Evolutionary conservation across 306 rosid genomes (phyloP).

Genomic region (Pyrus communis): DNA sequence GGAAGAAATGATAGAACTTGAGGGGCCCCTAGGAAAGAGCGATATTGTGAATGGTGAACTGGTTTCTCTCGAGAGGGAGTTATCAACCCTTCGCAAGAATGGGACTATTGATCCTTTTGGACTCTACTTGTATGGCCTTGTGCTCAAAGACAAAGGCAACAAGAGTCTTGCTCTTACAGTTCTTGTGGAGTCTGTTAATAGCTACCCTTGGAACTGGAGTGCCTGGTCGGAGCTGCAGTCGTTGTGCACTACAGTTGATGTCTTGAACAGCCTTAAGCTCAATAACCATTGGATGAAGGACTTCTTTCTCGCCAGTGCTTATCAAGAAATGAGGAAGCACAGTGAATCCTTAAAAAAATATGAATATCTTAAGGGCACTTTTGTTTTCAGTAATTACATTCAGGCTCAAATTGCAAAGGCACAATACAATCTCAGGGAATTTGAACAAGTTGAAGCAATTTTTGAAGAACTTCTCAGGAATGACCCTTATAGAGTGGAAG

Average conservation of each 20-base stretch:
- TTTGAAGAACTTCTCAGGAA: constrained; percentile 88
- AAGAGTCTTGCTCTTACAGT: constrained; percentile 72
- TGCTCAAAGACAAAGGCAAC: constrained; percentile 83
- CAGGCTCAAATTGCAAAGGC: constrained; percentile 95
- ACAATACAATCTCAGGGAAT: constrained; percentile 85
- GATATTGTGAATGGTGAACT: constrained; percentile 64
- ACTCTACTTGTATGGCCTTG: constrained; percentile 77
- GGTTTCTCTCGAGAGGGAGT: constrained; percentile 78
- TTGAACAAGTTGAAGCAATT: constrained; percentile 88
- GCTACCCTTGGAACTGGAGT: constrained; percentile 98
- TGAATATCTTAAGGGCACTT: constrained; percentile 62
- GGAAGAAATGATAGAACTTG: constrained; percentile 95
- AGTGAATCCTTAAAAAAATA: constrained; percentile 65
- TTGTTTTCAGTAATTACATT: constrained; percentile 75
- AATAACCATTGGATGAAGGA: constrained; percentile 97
- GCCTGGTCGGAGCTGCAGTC: constrained; percentile 95
- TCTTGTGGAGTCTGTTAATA: constrained; percentile 88
- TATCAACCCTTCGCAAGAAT: constrained; percentile 71
- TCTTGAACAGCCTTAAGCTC: constrained; percentile 69
- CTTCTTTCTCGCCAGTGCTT: constrained; percentile 80
- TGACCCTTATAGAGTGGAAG: constrained; percentile 95
- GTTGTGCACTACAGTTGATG: constrained; percentile 62
- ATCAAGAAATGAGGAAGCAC: constrained; percentile 90
- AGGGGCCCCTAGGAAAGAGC: constrained; percentile 87
- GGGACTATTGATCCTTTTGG: constrained; percentile 76